phyloP scores from a whole-genome alignment of 2,329 filamentous ascomycete species.

The Bipolaris oryzae region DNA sequence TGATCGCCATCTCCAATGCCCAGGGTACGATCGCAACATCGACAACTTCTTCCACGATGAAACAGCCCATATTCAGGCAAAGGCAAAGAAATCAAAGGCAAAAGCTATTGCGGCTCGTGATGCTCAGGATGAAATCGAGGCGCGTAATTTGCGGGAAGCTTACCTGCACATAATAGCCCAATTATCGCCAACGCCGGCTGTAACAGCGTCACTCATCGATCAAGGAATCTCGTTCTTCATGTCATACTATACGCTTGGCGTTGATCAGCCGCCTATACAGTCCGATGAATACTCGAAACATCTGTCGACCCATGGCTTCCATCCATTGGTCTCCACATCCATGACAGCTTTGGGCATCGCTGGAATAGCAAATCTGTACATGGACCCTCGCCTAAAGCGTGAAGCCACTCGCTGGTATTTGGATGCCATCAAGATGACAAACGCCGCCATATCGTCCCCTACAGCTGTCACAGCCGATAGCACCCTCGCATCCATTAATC shows the following conservation, averaged over 20 bases:
- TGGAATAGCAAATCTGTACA: slow-evolving; percentile 38
- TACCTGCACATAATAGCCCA: slow-evolving; percentile 10
- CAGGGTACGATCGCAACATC: slow-evolving; percentile 39
- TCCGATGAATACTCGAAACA: slow-evolving; percentile 31
- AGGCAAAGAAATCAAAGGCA: slow-evolving; percentile 37
- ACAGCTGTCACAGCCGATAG: slow-evolving; percentile 37
- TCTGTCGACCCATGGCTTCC: slow-evolving; percentile 39
- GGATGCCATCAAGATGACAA: slow-evolving; percentile 41
- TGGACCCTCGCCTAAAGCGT: slow-evolving; percentile 31
- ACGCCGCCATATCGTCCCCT: slow-evolving; percentile 36
- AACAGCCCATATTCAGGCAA: slow-evolving; percentile 33
- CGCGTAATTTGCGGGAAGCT: slow-evolving; percentile 2
- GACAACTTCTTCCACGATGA: slow-evolving; percentile 43
- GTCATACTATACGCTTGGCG: slow-evolving; percentile 30
- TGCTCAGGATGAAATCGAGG: slow-evolving; percentile 14
- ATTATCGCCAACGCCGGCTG: slow-evolving; percentile 16
- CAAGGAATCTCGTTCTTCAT: slow-evolving; percentile 46
- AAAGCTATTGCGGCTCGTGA: slow-evolving; percentile 39
- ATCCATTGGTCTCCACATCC: slow-evolving; percentile 38
- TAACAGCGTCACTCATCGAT: slow-evolving; percentile 35
- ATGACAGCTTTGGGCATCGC: slow-evolving; percentile 47
- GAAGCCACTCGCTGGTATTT: slow-evolving; percentile 42
- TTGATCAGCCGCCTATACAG: slow-evolving; percentile 37
- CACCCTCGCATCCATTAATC: slow-evolving; percentile 40
- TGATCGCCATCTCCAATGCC: slow-evolving; percentile 32